A percentile compares a stretch with the other conserved stretches of the same genome.
These are phyloP conservation scores for Metschnikowia kunwiensis DNA, from an alignment of 805 yeast genomes.

Conservation along the genomic window DNA sequence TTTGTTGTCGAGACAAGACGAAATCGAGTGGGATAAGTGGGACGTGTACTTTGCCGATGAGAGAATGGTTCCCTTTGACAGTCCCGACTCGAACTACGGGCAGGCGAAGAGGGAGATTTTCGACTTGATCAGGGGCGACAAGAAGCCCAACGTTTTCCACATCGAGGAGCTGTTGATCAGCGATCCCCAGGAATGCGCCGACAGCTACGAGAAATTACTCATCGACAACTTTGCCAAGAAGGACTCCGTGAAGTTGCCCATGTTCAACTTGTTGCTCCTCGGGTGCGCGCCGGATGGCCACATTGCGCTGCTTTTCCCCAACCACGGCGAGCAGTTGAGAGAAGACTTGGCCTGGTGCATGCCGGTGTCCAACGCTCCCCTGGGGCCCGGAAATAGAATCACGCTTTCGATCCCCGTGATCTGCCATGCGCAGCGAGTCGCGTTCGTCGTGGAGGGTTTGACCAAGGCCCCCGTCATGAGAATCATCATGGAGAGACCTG, in stretches of 20 bases:
- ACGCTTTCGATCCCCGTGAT: constrained; percentile 92
- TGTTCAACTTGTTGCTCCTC: constrained; percentile 83
- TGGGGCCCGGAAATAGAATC: constrained; percentile 81
- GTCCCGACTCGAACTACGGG: constrained; percentile 87
- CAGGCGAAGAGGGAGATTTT: constrained; percentile 77
- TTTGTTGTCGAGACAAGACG: constrained; percentile 61
- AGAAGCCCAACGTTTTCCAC: constrained; percentile 72
- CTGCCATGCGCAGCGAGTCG: constrained; percentile 87
- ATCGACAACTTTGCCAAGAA: constrained; percentile 92
- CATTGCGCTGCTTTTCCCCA: constrained; percentile 93
- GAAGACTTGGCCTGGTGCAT: constrained; percentile 94
- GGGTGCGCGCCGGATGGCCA: constrained; percentile 99
- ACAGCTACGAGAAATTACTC: constrained; percentile 80
- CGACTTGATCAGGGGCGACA: constrained; percentile 56
- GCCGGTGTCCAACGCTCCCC: constrained; percentile 88
- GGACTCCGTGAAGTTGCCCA: constrained; percentile 92
- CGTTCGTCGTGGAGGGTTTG: constrained; percentile 95
- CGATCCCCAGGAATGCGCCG: constrained; percentile 92
- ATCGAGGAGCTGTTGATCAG: constrained; percentile 72
- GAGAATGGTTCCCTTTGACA: constrained; percentile 83
- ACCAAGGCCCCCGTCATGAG: constrained; percentile 91
- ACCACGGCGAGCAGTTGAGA: constrained; percentile 76
- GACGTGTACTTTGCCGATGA: constrained; percentile 96
- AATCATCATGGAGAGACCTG: constrained; percentile 94
- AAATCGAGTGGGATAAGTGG: constrained; percentile 90